These are phyloP conservation scores for Xylariaceae sp. DNA, from an alignment of 2,329 filamentous ascomycete species.

Conservation along the genomic window DNA sequence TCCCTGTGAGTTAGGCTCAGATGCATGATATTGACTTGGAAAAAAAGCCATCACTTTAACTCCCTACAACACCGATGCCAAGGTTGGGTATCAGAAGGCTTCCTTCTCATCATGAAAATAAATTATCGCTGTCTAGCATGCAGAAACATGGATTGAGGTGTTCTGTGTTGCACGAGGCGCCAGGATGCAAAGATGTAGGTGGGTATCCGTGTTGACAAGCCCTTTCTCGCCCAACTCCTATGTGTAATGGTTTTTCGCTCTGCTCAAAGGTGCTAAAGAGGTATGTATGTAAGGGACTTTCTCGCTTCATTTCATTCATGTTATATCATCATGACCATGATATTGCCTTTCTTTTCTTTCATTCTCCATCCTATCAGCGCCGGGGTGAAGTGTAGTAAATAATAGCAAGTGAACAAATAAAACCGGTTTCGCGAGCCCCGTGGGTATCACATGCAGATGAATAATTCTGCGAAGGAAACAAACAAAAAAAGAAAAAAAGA, in stretches of 20 bases:
- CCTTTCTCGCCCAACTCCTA: constrained; percentile 14
- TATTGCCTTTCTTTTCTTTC: not conserved
- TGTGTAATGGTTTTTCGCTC: constrained; percentile 14
- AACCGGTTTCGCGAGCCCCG: too few species aligned
- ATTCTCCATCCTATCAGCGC: not conserved
- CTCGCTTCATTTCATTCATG: constrained; percentile 15
- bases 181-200: not conserved
- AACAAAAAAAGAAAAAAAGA: not conserved
- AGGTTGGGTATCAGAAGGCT: not conserved
- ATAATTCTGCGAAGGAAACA: too few species aligned
- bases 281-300: too few species aligned
- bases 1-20: too few species aligned
- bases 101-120: too few species aligned
- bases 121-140: too few species aligned
- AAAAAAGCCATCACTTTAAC: too few species aligned
- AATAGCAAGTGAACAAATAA: too few species aligned
- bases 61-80: too few species aligned
- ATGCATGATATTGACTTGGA: not conserved
- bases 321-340: constrained; percentile 2
- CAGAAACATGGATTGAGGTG: not conserved
- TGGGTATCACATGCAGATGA: too few species aligned
- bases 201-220: not conserved
- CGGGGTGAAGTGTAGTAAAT: too few species aligned
- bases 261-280: not conserved
- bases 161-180: not conserved